Base-by-base conservation (phyloP, 345 rosid species). In the Pistacia integerrima region DNA sequence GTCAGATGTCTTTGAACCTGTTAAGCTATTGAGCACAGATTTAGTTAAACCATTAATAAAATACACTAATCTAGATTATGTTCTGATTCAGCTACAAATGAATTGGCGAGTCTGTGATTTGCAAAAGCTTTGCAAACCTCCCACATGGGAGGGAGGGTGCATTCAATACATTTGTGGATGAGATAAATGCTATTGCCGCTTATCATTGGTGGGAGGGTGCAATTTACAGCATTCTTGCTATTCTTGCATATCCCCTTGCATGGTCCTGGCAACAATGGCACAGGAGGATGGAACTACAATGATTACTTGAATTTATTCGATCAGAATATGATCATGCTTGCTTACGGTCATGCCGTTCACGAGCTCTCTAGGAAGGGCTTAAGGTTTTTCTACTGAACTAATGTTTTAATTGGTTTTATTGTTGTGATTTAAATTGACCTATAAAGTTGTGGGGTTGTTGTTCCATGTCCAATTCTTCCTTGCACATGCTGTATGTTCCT, bases 131-230 rank as follows among this genome's bases (percentile, higher is more conserved):
- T n/a, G n/a, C n/a, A n/a, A n/a, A n/a, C n/a, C n/a, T n/a, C n/a
- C n/a, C n/a, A n/a, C n/a, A n/a, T n/a, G n/a, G n/a, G n/a, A n/a
- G n/a, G n/a, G 99, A 96, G 87, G 90, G 97, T 83, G 94, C 97
- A 44, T 96, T 91, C 85, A 91, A 93, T 85, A 80, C 93, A 59
- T 94, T 96, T 85, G 97, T 93, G 71, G 99, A 94, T 82, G 99
- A 94, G 85, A 90, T 96, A 71, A 96, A 94, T 92, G 89, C 94
- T 69, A 81, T 96, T 79, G 94, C 97, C 79, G 85, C 98, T 73
- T 96, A 96, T 84, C 98, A 92, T 69, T 96, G 99, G 99, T 96
- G 99, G 99, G 99, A 96, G 85, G 99, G 99, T 80, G 93, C 99
- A 67, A 80, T 90, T 35, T 84, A 89, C 83, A 91, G 88, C 83